Conservation (phyloP, 2,329 filamentous ascomycete genomes). For the Ophiostoma angusticollis region DNA sequence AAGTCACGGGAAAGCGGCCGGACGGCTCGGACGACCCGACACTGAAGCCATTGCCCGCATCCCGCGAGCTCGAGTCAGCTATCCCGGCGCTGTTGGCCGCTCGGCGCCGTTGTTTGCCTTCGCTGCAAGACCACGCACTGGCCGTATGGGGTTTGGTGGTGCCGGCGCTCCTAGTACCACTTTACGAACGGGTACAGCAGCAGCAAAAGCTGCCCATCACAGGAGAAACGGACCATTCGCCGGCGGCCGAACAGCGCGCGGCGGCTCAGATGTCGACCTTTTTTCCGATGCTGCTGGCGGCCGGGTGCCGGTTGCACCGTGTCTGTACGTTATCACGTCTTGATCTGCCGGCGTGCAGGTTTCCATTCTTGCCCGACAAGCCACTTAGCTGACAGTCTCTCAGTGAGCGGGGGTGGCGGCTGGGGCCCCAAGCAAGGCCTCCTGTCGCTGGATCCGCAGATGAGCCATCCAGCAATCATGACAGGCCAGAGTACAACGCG, state of each 20-base stretch:
- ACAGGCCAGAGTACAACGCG: too few species aligned
- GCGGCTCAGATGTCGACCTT: constrained; percentile 16
- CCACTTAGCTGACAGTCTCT: not conserved
- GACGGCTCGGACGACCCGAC: too few species aligned
- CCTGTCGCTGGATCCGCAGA: constrained; percentile 63
- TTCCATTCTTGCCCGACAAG: too few species aligned
- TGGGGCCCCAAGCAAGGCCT: constrained; percentile 74
- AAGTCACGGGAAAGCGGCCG: too few species aligned
- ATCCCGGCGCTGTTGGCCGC: constrained; percentile 28
- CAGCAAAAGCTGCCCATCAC: not conserved
- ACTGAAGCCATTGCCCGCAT: constrained; percentile 44
- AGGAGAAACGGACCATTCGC: constrained; percentile 9
- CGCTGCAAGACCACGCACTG: constrained; percentile 28
- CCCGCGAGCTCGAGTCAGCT: constrained; percentile 54
- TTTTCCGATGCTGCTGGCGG: constrained; percentile 25
- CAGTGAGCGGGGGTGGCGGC: constrained; percentile 68
- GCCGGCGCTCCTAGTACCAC: constrained; percentile 22
- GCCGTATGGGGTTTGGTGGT: constrained; percentile 63
- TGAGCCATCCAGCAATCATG: constrained; percentile 34
- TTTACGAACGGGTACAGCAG: constrained; percentile 15
- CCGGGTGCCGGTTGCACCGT: constrained; percentile 33
- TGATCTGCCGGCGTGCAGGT: constrained; percentile 17
- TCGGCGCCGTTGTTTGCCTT: constrained; percentile 5
- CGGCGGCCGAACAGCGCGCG: constrained; percentile 17
- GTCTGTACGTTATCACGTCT: constrained; percentile 28